Evolutionary conservation across 2,329 filamentous ascomycete genomes (phyloP), one percentile per base, ranked within the genome.

Genomic region (Botryotinia convoluta): DNA sequence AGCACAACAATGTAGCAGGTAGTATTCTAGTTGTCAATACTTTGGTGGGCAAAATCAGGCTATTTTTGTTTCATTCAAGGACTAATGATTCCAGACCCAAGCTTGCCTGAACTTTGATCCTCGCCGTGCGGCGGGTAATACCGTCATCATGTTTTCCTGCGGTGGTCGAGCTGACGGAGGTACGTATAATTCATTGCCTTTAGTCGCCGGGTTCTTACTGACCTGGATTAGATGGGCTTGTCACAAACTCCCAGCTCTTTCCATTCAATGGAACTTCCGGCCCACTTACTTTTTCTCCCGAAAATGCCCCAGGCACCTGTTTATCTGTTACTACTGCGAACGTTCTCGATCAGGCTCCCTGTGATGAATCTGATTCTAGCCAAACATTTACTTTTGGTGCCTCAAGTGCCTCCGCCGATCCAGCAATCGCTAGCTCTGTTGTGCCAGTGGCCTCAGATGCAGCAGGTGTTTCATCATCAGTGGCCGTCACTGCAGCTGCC

Each of bases 21-120:
- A 82, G 83, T 57, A 84, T 85, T 75, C 81, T 89, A 60, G 79
- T 89, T 39, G 87, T 89, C 42, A 89, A 84, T 83, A 86, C 85
- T 1, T 79, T 87, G 77, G 82, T 82, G 80, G 77, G 80, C 76
- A 14, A n/a, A 26, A 57, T 26, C 6, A 9, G 32, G 54, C 6
- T 9, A 22, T 4, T 37, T 68, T n/a, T 22, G 42, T 59, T 8
- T 48, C 1, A 67, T 39, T 57, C 69, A 20, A 35, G 26, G 10
- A 62, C 71, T 64, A 26, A 71, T 22, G 22, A 48, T 1, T 45
- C 9, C 5, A 83, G 81, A 89, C 87, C 0, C 83, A 89, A 75
- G 87, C 87, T 39, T 90, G 88, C 78, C 80, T 89, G 75, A 89
- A 88, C 80, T 88, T 88, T 75, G 88, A 90, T 76, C 83, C 84